These are phyloP conservation scores for Letharia lupina DNA, from an alignment of 495 filamentous ascomycete species.

Conservation along the genomic window DNA sequence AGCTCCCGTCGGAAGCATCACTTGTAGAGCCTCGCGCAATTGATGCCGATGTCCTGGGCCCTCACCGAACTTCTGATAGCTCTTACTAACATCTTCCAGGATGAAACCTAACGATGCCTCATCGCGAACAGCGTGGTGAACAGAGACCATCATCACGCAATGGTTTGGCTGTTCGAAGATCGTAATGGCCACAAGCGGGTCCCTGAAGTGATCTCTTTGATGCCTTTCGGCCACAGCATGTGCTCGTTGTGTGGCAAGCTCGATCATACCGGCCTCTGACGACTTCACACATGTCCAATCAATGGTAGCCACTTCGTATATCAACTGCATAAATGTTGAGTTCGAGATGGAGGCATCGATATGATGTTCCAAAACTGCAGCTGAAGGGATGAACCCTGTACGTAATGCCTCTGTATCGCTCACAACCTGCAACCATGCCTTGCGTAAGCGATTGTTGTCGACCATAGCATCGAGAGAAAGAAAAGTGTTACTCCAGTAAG, in stretches of 20 bases:
- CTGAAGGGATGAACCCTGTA: constrained; percentile 49
- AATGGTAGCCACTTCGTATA: constrained; percentile 26
- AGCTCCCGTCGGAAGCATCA: constrained; percentile 23
- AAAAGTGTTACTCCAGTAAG: constrained; percentile 35
- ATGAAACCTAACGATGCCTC: constrained; percentile 30
- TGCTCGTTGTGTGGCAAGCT: constrained; percentile 18
- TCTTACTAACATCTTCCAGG: constrained; percentile 26
- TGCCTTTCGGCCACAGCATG: constrained; percentile 25
- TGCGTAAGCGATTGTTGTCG: constrained; percentile 45
- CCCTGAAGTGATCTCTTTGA: constrained; percentile 26
- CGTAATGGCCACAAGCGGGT: constrained; percentile 32
- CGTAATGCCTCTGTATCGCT: constrained; percentile 55
- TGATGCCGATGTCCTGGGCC: constrained; percentile 22
- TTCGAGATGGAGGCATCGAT: background rate
- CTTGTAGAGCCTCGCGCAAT: constrained; percentile 26
- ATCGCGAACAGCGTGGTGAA: constrained; percentile 34
- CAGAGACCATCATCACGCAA: constrained; percentile 28
- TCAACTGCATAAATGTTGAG: constrained; percentile 29
- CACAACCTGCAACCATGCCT: constrained; percentile 53
- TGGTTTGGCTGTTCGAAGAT: constrained; percentile 24
- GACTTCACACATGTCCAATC: constrained; percentile 28
- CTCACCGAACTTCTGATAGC: constrained; percentile 17
- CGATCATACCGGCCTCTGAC: constrained; percentile 15
- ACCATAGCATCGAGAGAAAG: constrained; percentile 37
- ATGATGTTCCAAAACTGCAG: constrained; percentile 16